phyloP scores from a whole-genome alignment of 805 yeast genomes.

The Scheffersomyces amazonensis region DNA sequence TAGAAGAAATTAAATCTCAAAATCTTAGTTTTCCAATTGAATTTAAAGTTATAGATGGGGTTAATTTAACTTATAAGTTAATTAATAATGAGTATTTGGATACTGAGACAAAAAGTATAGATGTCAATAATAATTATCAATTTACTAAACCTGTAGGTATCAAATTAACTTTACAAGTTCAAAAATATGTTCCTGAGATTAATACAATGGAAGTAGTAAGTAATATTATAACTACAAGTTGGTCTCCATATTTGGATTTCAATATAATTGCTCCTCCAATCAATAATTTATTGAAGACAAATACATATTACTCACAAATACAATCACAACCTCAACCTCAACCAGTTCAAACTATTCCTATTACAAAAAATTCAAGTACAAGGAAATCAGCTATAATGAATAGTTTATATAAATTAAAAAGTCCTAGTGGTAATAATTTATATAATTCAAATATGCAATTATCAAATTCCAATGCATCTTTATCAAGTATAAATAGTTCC shows the following conservation, averaged over 20 bases:
- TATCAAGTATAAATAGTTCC: not conserved
- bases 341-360: conserved; percentile 2
- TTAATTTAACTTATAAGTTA: conserved; percentile 34
- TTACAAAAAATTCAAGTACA: conserved; percentile 7
- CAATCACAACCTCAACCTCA: conserved; percentile 18
- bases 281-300: conserved; percentile 32
- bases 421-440: conserved; percentile 4
- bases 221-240: conserved; percentile 29
- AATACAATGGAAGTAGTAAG: conserved; percentile 12
- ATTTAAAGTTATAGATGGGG: conserved; percentile 25
- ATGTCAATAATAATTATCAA: conserved; percentile 8
- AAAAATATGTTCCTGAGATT: conserved; percentile 7
- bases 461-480: conserved; percentile 3
- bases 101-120: conserved; percentile 6
- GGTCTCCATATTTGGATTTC: conserved; percentile 41
- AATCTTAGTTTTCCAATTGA: conserved; percentile 21
- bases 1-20: conserved; percentile 18
- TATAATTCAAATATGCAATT: not conserved
- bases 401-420: conserved; percentile 14
- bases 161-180: conserved; percentile 23
- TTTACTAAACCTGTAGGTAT: conserved; percentile 25
- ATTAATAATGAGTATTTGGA: conserved; percentile 24
- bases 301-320: conserved; percentile 15
- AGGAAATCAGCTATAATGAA: conserved; percentile 21
- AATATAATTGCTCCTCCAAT: conserved; percentile 36